phyloP scores from a whole-genome alignment of 768 basidiomycete species.

The Trametes elegans region DNA sequence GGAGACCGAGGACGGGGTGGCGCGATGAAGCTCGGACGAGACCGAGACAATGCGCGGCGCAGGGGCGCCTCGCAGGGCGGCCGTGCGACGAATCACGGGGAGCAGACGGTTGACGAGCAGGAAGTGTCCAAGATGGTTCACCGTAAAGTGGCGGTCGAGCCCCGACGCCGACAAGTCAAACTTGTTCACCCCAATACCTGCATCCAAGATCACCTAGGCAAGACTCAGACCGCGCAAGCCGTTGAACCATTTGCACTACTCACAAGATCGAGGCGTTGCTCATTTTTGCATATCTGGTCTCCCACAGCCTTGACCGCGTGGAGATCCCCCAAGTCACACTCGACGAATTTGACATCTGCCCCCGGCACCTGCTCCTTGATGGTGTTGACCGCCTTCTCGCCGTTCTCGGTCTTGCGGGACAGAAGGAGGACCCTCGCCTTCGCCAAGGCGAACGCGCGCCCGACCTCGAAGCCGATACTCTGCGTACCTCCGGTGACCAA shows the following conservation, averaged over 20 bases:
- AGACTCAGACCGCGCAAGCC: no score
- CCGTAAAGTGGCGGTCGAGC: conserved; percentile 30
- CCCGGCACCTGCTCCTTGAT: conserved; percentile 19
- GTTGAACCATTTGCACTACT: no score
- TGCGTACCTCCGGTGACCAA: conserved; percentile 31
- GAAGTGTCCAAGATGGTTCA: conserved; percentile 40
- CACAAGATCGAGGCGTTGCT: conserved; percentile 24
- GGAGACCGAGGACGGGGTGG: conserved; percentile 32
- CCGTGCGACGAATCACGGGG: conserved; percentile 37
- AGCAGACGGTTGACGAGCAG: conserved; percentile 41
- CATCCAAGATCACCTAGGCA: conserved; percentile 26
- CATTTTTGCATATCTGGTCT: conserved; percentile 23
- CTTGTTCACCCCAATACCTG: conserved; percentile 28
- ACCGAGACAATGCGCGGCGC: conserved; percentile 39
- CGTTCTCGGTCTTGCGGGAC: conserved; percentile 26
- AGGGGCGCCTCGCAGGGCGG: conserved; percentile 25
- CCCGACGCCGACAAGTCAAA: conserved; percentile 23
- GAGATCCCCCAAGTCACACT: conserved; percentile 31
- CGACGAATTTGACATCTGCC: conserved; percentile 25
- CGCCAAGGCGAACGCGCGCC: conserved; percentile 27
- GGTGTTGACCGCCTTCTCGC: conserved; percentile 23
- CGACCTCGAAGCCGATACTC: conserved; percentile 32
- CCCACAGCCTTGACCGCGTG: conserved; percentile 25
- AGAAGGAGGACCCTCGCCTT: conserved; percentile 29
- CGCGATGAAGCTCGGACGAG: conserved; percentile 38